Evolutionary conservation across 2,329 filamentous ascomycete species (phyloP), one percentile per base, ranked within the genome.

Genomic region (Trichoderma endophyticum): DNA sequence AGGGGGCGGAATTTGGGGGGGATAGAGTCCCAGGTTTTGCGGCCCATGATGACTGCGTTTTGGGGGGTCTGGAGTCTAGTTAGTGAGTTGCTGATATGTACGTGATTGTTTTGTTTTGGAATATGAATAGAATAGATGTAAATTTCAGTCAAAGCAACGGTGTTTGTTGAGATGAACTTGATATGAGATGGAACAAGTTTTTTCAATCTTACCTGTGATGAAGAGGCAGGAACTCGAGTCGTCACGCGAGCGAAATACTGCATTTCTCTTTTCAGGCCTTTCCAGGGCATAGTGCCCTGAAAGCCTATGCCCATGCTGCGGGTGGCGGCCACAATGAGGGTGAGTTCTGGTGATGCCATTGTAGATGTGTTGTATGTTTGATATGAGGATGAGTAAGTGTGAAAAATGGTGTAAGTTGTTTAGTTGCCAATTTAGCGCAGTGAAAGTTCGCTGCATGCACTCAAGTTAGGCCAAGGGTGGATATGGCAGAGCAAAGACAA

Each of bases 11-110:
- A 94, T 66, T 86, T 87, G 7, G 85, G 79, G 2, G 96, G 95
- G 73, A 99, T 95, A 75, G 91, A 94, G 67, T 97, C 94, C 91
- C 95, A 99, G 0, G 96, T 99, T 82, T 97, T 98, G 78, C 96
- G 92, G 73, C 96, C 96, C 96, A 99, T 99, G 76, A 99, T 92
- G 66, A 98, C 93, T 21, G 93, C 92, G 81, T 95, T 95, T 75
- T 83, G 72, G 8, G 81, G 72, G 2, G 81, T 76, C 4, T 77
- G 73, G 81, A 83, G 63, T 15, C 4, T 4, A 18, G 15, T 67
- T n/a, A 67, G 30, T 18, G 3, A 24, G 24, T 24, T n/a, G 14
- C 9, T 56, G 56, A 8, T 30, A 54, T 59, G 1, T 30, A 48
- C 18, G 14, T 12, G 24, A 30, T 30, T 3, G 15, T 24, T 36